Evolutionary conservation across 345 rosid genomes (phyloP).

Genomic region (Noccaea bulbosa): DNA sequence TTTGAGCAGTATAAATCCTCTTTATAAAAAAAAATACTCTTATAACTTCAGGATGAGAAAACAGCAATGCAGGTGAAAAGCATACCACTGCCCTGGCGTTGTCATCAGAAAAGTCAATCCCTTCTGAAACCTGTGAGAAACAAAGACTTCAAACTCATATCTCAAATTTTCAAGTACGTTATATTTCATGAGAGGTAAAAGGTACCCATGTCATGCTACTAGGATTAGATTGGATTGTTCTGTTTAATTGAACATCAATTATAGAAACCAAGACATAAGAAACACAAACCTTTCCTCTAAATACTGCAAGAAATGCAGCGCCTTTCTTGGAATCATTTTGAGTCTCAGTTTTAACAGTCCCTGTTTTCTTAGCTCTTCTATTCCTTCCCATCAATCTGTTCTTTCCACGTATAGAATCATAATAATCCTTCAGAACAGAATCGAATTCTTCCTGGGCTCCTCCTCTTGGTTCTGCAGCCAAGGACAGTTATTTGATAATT

Average conservation of each 20-base stretch:
- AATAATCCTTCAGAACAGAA: constrained; percentile 69
- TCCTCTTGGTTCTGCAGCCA: constrained; percentile 80
- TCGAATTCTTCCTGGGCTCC: constrained; percentile 86
- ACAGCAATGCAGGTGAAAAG: constrained; percentile 40
- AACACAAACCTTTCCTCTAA: constrained; percentile 78
- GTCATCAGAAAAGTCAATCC: constrained; percentile 90
- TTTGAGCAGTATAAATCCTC: not conserved
- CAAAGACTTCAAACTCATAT: not conserved
- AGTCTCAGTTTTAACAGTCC: not conserved
- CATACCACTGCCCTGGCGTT: constrained; percentile 97
- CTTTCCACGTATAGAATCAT: constrained; percentile 52
- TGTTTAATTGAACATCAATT: not conserved
- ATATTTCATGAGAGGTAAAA: too few species aligned
- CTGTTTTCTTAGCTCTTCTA: constrained; percentile 50
- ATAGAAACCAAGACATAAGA: constrained; percentile 6
- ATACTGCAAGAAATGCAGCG: constrained; percentile 92
- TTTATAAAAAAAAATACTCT: not conserved
- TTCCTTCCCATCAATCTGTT: constrained; percentile 43
- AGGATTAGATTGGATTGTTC: not conserved
- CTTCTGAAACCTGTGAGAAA: constrained; percentile 86
- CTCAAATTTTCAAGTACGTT: too few species aligned
- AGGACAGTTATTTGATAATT: not conserved
- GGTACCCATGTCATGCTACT: too few species aligned
- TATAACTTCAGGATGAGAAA: not conserved
- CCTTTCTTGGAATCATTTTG: constrained; percentile 52